Base-by-base conservation (phyloP, 2,329 filamentous ascomycete genomes). In the Orbilia javanica region DNA sequence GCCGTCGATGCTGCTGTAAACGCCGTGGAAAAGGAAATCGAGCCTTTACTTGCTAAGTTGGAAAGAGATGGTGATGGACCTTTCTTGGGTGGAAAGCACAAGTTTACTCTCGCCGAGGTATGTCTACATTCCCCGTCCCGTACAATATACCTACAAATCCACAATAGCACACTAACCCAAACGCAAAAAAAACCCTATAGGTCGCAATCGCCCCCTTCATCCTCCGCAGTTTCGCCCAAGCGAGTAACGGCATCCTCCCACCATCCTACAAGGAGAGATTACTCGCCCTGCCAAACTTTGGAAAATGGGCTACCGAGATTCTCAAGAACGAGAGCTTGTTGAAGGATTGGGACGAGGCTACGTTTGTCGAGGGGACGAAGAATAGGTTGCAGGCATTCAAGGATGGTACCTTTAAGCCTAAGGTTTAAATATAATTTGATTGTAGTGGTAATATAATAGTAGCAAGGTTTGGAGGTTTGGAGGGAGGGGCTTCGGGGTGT, bases 101-200 rank as follows among this genome's bases (percentile, higher is more conserved):
- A 85, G 82, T 82, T 94, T 46, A 95, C 92, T 0, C 84, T 94
- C 39, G 93, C 90, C 10, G 93, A 96, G 88, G 92, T 92, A 84
- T 48, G 65, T 22, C 18, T 25, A 57, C 15, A 44, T 55, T 55
- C 8, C n/a, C n/a, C n/a, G n/a, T n/a, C n/a, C n/a, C n/a, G n/a
- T n/a, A n/a, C n/a, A n/a, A n/a, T n/a, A n/a, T n/a, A n/a, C n/a
- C n/a, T 53, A 10, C 25, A 66, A 36, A 18, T 48, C 80, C 2
- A 36, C 8, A 36, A 36, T 10, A 6, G 4, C 8, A 36, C 10
- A 4, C 34, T 36, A 36, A 36, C 34, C 7, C 4, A 4, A 13
- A 39, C 2, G 2, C 11, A 5, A 13, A 39, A 13, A 22, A 48
- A 13, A n/a, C n/a, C n/a, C n/a, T n/a, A n/a, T 85, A 90, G 73